These are phyloP conservation scores for Scutellaria galericulata DNA, from an alignment of 257 asterid species.

Conservation along the genomic window DNA sequence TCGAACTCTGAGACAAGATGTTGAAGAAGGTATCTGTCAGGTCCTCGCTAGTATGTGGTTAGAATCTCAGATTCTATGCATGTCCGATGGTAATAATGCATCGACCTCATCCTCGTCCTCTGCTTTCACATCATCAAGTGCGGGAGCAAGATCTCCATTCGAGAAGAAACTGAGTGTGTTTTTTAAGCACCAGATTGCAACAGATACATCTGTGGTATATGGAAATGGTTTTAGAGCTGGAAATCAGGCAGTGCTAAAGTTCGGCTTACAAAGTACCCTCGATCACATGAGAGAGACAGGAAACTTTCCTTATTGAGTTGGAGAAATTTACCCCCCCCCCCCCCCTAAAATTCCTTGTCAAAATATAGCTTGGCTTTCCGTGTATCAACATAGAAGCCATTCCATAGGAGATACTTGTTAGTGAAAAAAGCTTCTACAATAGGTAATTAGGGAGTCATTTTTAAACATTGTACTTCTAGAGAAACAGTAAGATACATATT, in stretches of 20 bases:
- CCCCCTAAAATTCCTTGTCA: not conserved
- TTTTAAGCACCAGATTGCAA: conserved; percentile 87
- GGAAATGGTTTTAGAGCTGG: conserved; percentile 95
- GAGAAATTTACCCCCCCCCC: not conserved
- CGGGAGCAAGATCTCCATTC: conserved; percentile 63
- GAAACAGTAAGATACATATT: conserved; percentile 35
- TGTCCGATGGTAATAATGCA: conserved; percentile 49
- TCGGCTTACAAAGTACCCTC: conserved; percentile 74
- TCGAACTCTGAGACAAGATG: conserved; percentile 84
- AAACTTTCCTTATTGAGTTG: conserved; percentile 55
- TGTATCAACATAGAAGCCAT: conserved; percentile 37
- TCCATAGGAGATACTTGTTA: conserved; percentile 29
- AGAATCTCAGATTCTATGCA: conserved; percentile 64
- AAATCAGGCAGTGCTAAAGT: conserved; percentile 75
- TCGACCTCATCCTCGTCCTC: conserved; percentile 47
- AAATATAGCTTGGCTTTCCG: conserved; percentile 29
- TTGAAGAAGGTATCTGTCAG: conserved; percentile 97
- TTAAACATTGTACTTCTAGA: conserved; percentile 40
- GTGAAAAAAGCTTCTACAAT: conserved; percentile 42
- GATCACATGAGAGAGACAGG: conserved; percentile 87
- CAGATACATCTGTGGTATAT: conserved; percentile 81
- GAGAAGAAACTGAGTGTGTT: conserved; percentile 81
- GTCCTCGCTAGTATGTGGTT: conserved; percentile 95
- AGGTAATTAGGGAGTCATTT: conserved; percentile 40
- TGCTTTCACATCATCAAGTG: conserved; percentile 35